Percentiles rank a stretch among this genome's conserved stretches.
Conservation (phyloP, 2,329 filamentous ascomycete genomes). For the Ilyonectria mors-panacis region DNA sequence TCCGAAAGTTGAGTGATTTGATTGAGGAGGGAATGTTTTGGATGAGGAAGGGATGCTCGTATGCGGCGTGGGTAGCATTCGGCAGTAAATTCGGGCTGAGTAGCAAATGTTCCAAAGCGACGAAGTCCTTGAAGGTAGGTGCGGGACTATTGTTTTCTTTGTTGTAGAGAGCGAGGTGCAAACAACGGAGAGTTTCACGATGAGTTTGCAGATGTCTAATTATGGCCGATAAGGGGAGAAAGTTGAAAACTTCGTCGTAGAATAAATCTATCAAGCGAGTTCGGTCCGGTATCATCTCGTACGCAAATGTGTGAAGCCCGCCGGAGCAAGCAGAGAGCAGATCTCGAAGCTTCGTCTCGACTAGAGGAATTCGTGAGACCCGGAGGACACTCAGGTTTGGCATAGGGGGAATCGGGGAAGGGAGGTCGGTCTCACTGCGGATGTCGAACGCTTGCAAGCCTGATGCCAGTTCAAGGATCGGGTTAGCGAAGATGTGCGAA, state of each 20-base stretch:
- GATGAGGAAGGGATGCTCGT: neutral
- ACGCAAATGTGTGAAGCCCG: neutral
- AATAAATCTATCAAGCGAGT: too few relatives aligned
- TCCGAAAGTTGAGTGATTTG: neutral
- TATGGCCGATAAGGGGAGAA: too few relatives aligned
- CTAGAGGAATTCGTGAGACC: neutral
- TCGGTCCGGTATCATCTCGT: neutral
- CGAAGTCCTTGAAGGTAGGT: neutral
- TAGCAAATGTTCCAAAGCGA: conserved; percentile 5
- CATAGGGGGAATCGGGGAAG: neutral
- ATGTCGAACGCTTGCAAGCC: conserved; percentile 21
- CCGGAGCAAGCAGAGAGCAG: conserved; percentile 1
- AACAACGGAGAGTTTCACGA: neutral
- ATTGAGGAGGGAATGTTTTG: neutral
- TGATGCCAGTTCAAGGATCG: neutral
- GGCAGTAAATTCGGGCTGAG: neutral
- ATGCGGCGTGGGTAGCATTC: neutral
- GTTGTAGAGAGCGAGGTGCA: conserved; percentile 14
- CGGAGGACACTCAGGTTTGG: conserved; percentile 15
- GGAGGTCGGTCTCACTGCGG: too few relatives aligned
- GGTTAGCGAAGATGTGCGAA: neutral
- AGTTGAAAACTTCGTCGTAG: rapidly evolving
- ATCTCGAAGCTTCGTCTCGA: neutral
- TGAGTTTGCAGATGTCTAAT: neutral
- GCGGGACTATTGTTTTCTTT: neutral